Base-by-base conservation (phyloP, 2,329 filamentous ascomycete genomes). In the Atkinsonella hypoxylon region DNA sequence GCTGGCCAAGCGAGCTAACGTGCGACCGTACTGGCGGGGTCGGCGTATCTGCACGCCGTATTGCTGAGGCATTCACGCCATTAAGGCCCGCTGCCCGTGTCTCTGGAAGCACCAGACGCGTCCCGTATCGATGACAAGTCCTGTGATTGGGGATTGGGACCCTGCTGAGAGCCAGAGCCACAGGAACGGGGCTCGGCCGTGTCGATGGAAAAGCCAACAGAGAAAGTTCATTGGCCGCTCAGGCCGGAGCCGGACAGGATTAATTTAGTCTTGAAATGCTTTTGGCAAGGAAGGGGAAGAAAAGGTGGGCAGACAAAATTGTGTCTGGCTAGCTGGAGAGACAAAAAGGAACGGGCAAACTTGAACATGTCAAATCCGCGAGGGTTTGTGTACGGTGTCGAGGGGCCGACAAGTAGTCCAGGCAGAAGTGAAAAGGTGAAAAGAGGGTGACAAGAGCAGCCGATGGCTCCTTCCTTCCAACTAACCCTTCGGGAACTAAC, bases 71-170 rank as follows among this genome's bases (percentile, higher is more conserved):
- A 20, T 36, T 26, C 49, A 47, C 26, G 30, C 17, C 44, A 31
- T 13, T 9, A 30, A 18, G 43, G 41, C 42, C 50, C 47, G 50
- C 50, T 36, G 45, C 45, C 50, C 6, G 50, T 51, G 26, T 26
- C 26, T 26, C 26, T 51, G 50, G 45, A 51, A 51, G 34, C 45
- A 51, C n/a, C n/a, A n/a, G n/a, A n/a, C 50, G 22, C 50, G 41
- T 52, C 47, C 47, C 42, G 30, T 46, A 46, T 52, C 36, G 30
- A 18, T 43, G 50, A 30, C 31, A 42, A n/a, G n/a, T n/a, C n/a
- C n/a, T n/a, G 31, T 31, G 50, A 47, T 47, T 13, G 15, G 50
- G 26, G 47, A 45, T 52, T 17, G 39, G 30, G 6, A 17, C 45
- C 17, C 32, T 47, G 44, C 49, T 48, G 26, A 26, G 26, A 30